phyloP scores from a whole-genome alignment of 352 stramenopile genomes.

The Phytophthora cactorum region DNA sequence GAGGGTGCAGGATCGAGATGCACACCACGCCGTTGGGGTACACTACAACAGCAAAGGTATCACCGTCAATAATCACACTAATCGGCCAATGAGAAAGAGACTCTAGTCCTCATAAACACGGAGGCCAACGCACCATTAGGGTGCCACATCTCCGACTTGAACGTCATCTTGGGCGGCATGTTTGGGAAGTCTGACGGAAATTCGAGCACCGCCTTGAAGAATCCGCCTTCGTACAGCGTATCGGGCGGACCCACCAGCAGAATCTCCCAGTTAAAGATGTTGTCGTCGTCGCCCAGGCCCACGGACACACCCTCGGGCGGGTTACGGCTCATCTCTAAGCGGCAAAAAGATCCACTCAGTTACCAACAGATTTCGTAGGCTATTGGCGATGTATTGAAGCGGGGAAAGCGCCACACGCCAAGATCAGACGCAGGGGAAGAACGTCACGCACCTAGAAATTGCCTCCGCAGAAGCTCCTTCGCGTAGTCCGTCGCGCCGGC shows the following conservation, averaged over 20 bases:
- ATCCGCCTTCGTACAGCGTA: conserved; percentile 96
- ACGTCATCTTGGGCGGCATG: conserved; percentile 98
- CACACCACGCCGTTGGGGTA: conserved; percentile 99
- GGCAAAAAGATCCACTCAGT: conserved; percentile 24
- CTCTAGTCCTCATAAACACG: background rate
- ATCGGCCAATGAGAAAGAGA: background rate
- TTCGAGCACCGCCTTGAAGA: conserved; percentile 98
- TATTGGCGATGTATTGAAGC: background rate
- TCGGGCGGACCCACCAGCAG: conserved; percentile 96
- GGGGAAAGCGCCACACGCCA: background rate
- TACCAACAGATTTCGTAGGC: background rate
- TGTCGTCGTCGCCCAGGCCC: conserved; percentile 96
- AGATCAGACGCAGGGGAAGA: conserved; percentile 4
- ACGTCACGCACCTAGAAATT: conserved; percentile 70
- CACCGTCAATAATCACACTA: conserved; percentile 1
- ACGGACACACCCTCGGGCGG: conserved; percentile 98
- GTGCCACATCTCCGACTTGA: conserved; percentile 99
- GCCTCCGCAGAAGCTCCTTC: conserved; percentile 80
- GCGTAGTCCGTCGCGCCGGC: conserved; percentile 67
- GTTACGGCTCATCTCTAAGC: conserved; percentile 97
- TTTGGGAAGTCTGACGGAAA: conserved; percentile 99
- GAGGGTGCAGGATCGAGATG: conserved; percentile 99
- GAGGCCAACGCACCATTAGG: conserved; percentile 90
- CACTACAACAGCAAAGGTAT: conserved; percentile 61
- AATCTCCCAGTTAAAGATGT: conserved; percentile 99